phyloP scores from a whole-genome alignment of 2,329 filamentous ascomycete species.

The Fusarium setosum region DNA sequence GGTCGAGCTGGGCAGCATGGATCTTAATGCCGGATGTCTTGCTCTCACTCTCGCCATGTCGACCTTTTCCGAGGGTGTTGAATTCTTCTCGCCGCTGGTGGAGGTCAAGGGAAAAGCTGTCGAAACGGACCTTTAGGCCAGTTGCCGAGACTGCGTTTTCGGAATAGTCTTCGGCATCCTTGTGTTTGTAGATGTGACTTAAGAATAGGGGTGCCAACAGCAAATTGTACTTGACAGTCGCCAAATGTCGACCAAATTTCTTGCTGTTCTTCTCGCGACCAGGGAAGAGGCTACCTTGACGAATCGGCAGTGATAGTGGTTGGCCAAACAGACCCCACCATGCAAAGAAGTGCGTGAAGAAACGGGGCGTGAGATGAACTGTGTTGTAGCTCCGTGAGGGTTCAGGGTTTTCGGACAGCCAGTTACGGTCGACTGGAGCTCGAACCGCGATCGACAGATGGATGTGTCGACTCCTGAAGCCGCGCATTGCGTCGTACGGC shows the following conservation, averaged over 20 bases:
- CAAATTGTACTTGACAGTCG: constrained; percentile 98
- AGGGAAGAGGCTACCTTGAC: constrained; percentile 91
- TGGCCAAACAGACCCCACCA: constrained; percentile 99
- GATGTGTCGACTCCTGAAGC: constrained; percentile 97
- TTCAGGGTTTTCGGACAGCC: constrained; percentile 79
- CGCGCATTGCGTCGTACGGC: constrained; percentile 91
- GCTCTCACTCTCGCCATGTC: constrained; percentile 72
- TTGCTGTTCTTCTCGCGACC: constrained; percentile 96
- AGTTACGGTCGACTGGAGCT: constrained; percentile 88
- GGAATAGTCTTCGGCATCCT: constrained; percentile 88
- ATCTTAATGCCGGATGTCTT: constrained; percentile 95
- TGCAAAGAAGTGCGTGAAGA: constrained; percentile 97
- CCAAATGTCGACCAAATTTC: constrained; percentile 95
- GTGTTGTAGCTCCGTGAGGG: constrained; percentile 95
- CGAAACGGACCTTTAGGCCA: constrained; percentile 93
- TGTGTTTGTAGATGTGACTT: constrained; percentile 98
- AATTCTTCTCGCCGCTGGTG: constrained; percentile 96
- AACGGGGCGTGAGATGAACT: constrained; percentile 91
- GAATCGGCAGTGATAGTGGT: constrained; percentile 92
- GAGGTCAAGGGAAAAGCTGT: constrained; percentile 97
- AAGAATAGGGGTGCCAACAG: constrained; percentile 92
- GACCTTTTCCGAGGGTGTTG: constrained; percentile 81
- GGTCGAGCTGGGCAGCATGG: constrained; percentile 91
- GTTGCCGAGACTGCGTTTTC: constrained; percentile 87
- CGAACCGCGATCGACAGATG: constrained; percentile 93